Evolutionary conservation across 495 filamentous ascomycete genomes (phyloP).

Genomic region (Chlorociboria aeruginascens): DNA sequence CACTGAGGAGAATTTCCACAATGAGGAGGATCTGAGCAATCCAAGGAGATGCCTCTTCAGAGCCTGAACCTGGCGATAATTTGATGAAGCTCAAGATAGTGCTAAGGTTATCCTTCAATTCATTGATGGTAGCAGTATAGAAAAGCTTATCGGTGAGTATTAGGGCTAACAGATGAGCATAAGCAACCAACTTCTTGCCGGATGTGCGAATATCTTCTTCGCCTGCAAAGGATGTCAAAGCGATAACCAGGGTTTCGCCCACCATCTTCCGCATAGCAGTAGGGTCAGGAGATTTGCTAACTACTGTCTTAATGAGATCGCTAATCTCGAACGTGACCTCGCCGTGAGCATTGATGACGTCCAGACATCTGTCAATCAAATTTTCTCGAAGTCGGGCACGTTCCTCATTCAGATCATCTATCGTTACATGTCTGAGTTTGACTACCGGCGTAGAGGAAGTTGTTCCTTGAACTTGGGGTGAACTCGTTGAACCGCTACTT

Average conservation of each 20-base stretch:
- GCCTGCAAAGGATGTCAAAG: conserved; percentile 68
- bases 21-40: conserved; percentile 82
- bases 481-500: too few species aligned
- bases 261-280: conserved; percentile 59
- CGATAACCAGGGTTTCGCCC: conserved; percentile 71
- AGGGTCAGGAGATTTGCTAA: conserved; percentile 55
- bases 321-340: conserved; percentile 86
- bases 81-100: conserved; percentile 73
- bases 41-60: conserved; percentile 78
- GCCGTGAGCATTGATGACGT: conserved; percentile 76
- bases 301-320: conserved; percentile 68
- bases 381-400: conserved; percentile 59
- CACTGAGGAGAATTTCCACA: conserved; percentile 76
- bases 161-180: conserved; percentile 83
- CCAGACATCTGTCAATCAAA: conserved; percentile 79
- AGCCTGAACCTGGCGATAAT: conserved; percentile 48
- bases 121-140: conserved; percentile 61
- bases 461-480: too few species aligned
- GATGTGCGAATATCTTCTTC: conserved; percentile 58
- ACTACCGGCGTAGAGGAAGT: too few species aligned
- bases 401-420: conserved; percentile 76
- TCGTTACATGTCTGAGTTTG: conserved; percentile 28
- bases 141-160: conserved; percentile 74
- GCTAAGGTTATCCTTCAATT: conserved; percentile 66
- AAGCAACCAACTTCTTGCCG: conserved; percentile 82